A percentile compares a stretch with the other conserved stretches of the same genome.
These are phyloP conservation scores for Thymus quinquecostatus DNA, from an alignment of 257 asterid genomes.

Conservation along the genomic window DNA sequence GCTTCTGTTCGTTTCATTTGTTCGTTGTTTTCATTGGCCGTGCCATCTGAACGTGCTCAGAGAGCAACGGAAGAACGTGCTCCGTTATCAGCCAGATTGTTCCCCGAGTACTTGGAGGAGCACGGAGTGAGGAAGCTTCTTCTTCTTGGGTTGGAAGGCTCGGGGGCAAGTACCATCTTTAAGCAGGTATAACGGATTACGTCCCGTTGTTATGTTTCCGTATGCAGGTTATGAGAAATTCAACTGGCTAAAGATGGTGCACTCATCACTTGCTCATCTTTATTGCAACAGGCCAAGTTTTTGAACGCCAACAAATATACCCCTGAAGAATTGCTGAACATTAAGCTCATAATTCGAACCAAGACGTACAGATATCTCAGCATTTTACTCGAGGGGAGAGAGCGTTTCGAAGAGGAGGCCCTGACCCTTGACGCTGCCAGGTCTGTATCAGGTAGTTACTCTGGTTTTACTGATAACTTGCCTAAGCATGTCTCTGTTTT, in stretches of 20 bases:
- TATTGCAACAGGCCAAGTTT: constrained; percentile 59
- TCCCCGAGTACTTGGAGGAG: constrained; percentile 48
- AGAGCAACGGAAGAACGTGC: constrained; percentile 39
- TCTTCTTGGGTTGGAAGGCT: constrained; percentile 69
- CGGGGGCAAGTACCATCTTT: constrained; percentile 73
- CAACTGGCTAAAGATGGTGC: too few relatives aligned
- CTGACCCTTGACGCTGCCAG: constrained; percentile 33
- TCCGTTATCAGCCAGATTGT: constrained; percentile 40
- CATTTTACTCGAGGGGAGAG: constrained; percentile 62
- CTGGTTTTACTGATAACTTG: constrained; percentile 17
- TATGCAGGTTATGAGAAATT: too few relatives aligned
- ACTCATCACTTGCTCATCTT: constrained; percentile 17
- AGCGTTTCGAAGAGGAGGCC: constrained; percentile 64
- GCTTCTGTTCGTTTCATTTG: constrained; percentile 68
- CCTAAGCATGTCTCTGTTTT: constrained; percentile 1
- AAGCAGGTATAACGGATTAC: constrained; percentile 56
- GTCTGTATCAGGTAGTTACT: constrained; percentile 44
- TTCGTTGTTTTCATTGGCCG: constrained; percentile 69
- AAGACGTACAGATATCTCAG: constrained; percentile 60
- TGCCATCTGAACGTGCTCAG: constrained; percentile 52
- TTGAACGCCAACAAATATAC: constrained; percentile 48
- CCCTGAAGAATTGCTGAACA: constrained; percentile 55
- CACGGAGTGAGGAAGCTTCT: constrained; percentile 56
- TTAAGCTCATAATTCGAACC: constrained; percentile 58
- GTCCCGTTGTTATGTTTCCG: neutral